Percentiles rank a stretch among this genome's conserved stretches.
These are phyloP conservation scores for Sugiyamaella sp. DNA, from an alignment of 1,139 yeast species.

Conservation along the genomic window DNA sequence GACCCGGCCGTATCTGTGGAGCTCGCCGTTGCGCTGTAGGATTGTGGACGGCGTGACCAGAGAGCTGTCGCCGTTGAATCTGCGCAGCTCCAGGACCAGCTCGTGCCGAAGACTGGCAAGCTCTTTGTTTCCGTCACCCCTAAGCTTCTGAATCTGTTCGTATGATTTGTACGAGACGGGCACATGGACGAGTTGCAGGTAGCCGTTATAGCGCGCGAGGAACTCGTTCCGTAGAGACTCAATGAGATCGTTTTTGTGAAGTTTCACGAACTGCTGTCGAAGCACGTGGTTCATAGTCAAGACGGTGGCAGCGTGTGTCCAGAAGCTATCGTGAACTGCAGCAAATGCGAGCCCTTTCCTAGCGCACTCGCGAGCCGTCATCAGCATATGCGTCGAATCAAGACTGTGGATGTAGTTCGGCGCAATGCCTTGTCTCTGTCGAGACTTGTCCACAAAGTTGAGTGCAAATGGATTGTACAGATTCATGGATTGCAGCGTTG, in stretches of 20 bases:
- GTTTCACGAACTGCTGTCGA: conserved; percentile 71
- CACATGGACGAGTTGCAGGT: conserved; percentile 51
- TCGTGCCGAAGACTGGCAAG: conserved; percentile 30
- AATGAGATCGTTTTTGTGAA: conserved; percentile 70
- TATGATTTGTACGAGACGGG: conserved; percentile 46
- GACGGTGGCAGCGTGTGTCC: conserved; percentile 91
- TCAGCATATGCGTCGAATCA: conserved; percentile 93
- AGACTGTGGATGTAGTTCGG: conserved; percentile 91
- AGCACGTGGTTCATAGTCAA: conserved; percentile 63
- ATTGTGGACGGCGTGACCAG: conserved; percentile 12
- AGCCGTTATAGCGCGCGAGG: conserved; percentile 69
- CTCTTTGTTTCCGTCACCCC: conserved; percentile 56
- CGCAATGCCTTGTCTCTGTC: conserved; percentile 86
- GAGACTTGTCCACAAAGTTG: conserved; percentile 72
- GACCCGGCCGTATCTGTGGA: not conserved
- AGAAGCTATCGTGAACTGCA: conserved; percentile 92
- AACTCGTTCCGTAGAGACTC: conserved; percentile 72
- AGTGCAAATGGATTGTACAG: conserved; percentile 77
- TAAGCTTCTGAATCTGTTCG: conserved; percentile 42
- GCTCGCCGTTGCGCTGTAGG: conserved; percentile 10
- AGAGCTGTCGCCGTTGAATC: not conserved
- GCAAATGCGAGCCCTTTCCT: conserved; percentile 68
- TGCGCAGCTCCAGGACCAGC: conserved; percentile 24
- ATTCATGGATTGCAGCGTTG: conserved; percentile 71
- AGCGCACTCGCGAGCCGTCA: conserved; percentile 73